Conservation (phyloP, 2,329 filamentous ascomycete species). For the Fusarium sp. region DNA sequence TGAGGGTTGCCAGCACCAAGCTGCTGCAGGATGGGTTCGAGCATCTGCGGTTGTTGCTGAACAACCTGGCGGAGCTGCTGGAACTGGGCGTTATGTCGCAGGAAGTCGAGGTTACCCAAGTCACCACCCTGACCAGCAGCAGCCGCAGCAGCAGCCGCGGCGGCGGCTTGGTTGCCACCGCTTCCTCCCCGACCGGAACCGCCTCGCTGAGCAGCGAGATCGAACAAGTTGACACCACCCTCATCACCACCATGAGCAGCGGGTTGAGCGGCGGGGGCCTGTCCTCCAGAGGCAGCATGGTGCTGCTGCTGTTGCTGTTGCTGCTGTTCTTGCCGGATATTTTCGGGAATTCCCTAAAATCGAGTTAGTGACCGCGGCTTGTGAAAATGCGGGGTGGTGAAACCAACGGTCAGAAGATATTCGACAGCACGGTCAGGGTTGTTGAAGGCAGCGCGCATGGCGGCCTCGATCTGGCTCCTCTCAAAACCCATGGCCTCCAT, state of each 20-base stretch:
- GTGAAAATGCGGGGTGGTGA: not conserved
- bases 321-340: slow-evolving; percentile 77
- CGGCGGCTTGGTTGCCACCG: slow-evolving; percentile 55
- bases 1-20: slow-evolving; percentile 95
- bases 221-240: slow-evolving; percentile 85
- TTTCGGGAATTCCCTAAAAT: slow-evolving; percentile 87
- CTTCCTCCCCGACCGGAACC: slow-evolving; percentile 58
- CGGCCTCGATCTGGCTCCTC: slow-evolving; percentile 86
- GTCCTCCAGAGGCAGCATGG: slow-evolving; percentile 50
- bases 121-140: slow-evolving; percentile 65
- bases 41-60: slow-evolving; percentile 97
- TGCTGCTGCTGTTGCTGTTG: slow-evolving; percentile 68
- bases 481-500: slow-evolving; percentile 99
- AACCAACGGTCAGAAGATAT: slow-evolving; percentile 85
- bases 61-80: slow-evolving; percentile 97
- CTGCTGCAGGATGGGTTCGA: slow-evolving; percentile 97
- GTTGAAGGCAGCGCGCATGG: slow-evolving; percentile 96
- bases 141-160: slow-evolving; percentile 59
- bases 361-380: slow-evolving; percentile 19
- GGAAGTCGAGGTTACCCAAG: slow-evolving; percentile 87
- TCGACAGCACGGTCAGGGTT: slow-evolving; percentile 98
- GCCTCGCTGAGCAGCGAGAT: slow-evolving; percentile 84
- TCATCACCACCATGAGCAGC: slow-evolving; percentile 63
- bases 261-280: slow-evolving; percentile 54
- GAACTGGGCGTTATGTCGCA: slow-evolving; percentile 96